These are phyloP conservation scores for Dothiorella sarmentorum DNA, from an alignment of 2,329 filamentous ascomycete genomes.

Conservation along the genomic window DNA sequence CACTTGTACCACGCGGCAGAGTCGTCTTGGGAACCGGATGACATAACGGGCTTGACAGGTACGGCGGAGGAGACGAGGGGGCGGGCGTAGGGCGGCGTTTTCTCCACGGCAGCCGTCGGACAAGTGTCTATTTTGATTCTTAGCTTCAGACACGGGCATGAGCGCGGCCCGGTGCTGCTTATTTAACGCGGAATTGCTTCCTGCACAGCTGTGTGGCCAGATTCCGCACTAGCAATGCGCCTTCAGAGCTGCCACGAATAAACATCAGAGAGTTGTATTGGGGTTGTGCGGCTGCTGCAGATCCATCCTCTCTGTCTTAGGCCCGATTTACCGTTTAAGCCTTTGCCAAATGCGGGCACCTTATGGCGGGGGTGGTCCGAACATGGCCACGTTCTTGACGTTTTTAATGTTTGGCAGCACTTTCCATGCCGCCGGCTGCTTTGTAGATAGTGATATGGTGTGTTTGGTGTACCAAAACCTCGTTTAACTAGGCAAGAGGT, in stretches of 20 bases:
- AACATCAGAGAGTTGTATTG: not conserved
- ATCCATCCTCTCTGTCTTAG: no score
- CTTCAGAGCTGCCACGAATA: no score
- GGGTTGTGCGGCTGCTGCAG: no score
- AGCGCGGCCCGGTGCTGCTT: constrained; percentile 3
- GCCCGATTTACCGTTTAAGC: not conserved
- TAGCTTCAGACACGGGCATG: constrained; percentile 1
- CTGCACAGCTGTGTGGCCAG: not conserved
- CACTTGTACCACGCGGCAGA: constrained; percentile 19
- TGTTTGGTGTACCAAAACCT: no score
- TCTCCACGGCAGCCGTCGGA: constrained; percentile 4
- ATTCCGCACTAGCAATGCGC: not conserved
- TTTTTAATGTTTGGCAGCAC: no score
- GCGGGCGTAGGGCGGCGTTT: constrained; percentile 12
- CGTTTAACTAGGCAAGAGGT: no score
- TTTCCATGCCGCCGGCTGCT: no score
- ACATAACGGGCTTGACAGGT: constrained; percentile 14
- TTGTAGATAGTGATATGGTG: no score
- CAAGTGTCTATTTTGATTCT: not conserved
- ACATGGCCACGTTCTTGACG: no score
- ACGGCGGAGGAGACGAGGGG: constrained; percentile 17
- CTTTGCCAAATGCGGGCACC: not conserved
- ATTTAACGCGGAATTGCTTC: constrained; percentile 12
- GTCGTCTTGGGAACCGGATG: constrained; percentile 1
- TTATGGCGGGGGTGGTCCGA: not conserved